These are phyloP conservation scores for Sparassis latifolia DNA, from an alignment of 1,284 basidiomycete genomes.

Conservation along the genomic window DNA sequence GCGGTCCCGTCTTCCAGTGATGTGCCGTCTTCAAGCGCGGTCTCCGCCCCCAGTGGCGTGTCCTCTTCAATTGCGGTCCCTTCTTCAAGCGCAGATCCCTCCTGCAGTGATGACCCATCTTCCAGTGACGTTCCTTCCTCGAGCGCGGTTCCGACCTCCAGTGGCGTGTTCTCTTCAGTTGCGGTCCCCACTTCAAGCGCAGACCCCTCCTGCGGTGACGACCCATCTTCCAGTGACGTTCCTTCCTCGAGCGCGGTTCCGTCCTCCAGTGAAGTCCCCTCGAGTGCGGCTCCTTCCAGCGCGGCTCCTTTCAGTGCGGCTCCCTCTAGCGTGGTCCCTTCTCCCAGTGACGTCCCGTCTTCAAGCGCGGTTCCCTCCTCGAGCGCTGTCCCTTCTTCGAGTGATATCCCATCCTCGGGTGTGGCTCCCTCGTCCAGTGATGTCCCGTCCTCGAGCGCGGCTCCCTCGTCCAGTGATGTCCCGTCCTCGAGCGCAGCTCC, in stretches of 20 bases:
- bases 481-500: constrained; percentile 1
- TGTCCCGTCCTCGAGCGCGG: neutral
- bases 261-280: neutral
- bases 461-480: neutral
- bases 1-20: neutral
- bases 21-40: neutral
- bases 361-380: neutral
- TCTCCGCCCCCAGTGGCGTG: neutral
- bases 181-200: neutral
- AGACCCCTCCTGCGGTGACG: neutral
- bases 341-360: neutral
- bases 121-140: neutral
- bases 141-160: neutral
- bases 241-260: neutral
- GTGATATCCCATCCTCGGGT: neutral
- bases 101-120: no score
- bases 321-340: neutral
- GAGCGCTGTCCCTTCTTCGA: neutral
- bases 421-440: neutral
- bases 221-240: neutral
- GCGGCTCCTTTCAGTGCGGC: neutral
- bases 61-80: neutral
- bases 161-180: neutral
- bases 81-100: neutral
- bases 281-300: neutral